Evolutionary conservation across 2,329 filamentous ascomycete species (phyloP).

Genomic region (Colletotrichum melonis): DNA sequence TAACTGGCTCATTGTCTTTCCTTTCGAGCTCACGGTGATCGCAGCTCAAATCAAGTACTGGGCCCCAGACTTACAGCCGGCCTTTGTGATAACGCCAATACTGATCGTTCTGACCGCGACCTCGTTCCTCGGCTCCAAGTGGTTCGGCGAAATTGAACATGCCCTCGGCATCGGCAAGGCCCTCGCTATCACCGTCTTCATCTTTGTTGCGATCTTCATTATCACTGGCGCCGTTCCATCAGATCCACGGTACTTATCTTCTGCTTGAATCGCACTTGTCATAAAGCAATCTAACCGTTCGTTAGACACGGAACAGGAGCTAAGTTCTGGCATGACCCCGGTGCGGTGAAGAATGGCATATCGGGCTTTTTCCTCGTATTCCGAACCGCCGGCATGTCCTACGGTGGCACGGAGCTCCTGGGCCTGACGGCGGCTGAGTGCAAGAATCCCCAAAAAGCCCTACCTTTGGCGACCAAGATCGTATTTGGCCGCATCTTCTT

Average conservation of each 20-base stretch:
- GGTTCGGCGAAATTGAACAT: conserved; percentile 63
- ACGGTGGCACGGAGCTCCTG: conserved; percentile 58
- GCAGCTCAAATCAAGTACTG: conserved; percentile 45
- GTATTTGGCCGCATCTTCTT: conserved; percentile 70
- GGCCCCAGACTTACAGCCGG: conserved; percentile 39
- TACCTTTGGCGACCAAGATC: conserved; percentile 88
- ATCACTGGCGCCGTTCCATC: conserved; percentile 60
- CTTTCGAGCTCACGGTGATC: conserved; percentile 51
- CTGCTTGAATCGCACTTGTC: conserved; percentile 48
- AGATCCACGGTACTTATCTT: conserved; percentile 50
- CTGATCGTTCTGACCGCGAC: conserved; percentile 52
- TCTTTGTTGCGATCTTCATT: conserved; percentile 66
- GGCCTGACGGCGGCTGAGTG: conserved; percentile 57
- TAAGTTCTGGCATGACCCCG: conserved; percentile 60
- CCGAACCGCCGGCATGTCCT: conserved; percentile 56
- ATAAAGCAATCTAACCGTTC: neutral
- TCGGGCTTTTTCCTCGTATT: conserved; percentile 56
- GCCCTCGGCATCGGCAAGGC: conserved; percentile 64
- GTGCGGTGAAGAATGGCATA: conserved; percentile 55
- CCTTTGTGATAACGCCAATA: conserved; percentile 50
- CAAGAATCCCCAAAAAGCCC: conserved; percentile 64
- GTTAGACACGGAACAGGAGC: conserved; percentile 41
- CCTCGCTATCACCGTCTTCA: conserved; percentile 64
- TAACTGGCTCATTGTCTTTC: conserved; percentile 49
- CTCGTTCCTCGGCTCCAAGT: conserved; percentile 58